Percentiles rank a stretch among this genome's conserved stretches.
Conservation (phyloP, 257 asterid species). For the Solanum tarijense region DNA sequence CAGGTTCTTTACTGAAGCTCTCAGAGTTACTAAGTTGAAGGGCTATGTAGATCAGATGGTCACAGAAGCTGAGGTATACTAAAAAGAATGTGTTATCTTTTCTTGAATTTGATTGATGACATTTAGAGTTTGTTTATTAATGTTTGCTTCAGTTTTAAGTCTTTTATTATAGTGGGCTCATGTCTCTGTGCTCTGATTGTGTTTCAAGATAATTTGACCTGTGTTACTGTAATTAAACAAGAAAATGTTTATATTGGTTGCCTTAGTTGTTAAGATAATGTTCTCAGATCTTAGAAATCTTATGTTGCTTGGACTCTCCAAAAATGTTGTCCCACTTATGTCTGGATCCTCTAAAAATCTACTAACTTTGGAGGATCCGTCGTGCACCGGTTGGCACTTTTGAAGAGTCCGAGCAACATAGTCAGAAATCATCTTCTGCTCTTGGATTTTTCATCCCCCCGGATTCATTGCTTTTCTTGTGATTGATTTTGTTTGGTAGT, state of each 20-base stretch:
- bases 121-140: neutral
- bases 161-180: neutral
- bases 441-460: neutral
- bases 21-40: slow-evolving; percentile 72
- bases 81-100: neutral
- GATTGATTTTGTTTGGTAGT: neutral
- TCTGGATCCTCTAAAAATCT: neutral
- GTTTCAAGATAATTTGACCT: neutral
- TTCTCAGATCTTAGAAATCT: neutral
- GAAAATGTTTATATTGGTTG: neutral
- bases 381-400: neutral
- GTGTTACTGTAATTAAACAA: neutral
- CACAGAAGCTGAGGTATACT: slow-evolving; percentile 75
- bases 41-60: slow-evolving; percentile 88
- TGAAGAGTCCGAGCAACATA: neutral
- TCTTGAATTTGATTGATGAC: neutral
- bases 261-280: neutral
- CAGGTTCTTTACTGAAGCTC: slow-evolving; percentile 89
- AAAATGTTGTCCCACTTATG: neutral
- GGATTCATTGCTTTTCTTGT: neutral
- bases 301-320: neutral
- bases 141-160: neutral
- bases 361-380: neutral
- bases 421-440: neutral
- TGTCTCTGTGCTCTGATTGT: neutral